phyloP scores from a whole-genome alignment of 148 eudicot genomes.

The Rhododendron mucronatum region DNA sequence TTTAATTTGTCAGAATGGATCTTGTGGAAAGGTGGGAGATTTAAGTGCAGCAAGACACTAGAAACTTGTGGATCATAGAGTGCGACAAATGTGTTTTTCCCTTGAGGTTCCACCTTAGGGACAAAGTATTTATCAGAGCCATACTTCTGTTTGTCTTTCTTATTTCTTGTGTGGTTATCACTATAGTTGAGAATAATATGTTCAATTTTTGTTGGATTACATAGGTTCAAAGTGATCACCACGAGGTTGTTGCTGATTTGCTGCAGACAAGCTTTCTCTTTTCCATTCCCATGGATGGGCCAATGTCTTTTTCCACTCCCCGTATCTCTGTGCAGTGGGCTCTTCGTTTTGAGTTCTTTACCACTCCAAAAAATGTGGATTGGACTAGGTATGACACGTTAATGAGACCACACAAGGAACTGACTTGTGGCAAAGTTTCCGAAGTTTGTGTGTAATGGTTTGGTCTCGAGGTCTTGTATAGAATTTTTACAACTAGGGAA shows the following conservation, averaged over 20 bases:
- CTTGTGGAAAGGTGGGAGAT: not conserved
- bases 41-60: not conserved
- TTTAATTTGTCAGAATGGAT: not conserved
- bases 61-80: not conserved
- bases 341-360: slow-evolving; percentile 87
- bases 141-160: not conserved
- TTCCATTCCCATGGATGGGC: slow-evolving; percentile 95
- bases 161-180: not conserved
- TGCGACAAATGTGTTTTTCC: not conserved
- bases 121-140: not conserved
- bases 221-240: slow-evolving; percentile 87
- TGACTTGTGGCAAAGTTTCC: not conserved
- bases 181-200: not conserved
- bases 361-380: slow-evolving; percentile 81
- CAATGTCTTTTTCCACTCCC: slow-evolving; percentile 92
- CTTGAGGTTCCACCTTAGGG: not conserved
- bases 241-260: slow-evolving; percentile 90
- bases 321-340: slow-evolving; percentile 91
- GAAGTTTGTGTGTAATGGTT: not conserved
- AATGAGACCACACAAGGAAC: not conserved
- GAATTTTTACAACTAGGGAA: not conserved
- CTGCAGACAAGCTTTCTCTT: slow-evolving; percentile 92
- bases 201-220: slow-evolving; percentile 9
- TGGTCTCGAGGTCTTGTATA: not conserved
- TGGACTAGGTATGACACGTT: slow-evolving; percentile 69